A percentile compares a stretch with the other conserved stretches of the same genome.
These are phyloP conservation scores for Monilinia vaccinii-corymbosi DNA, from an alignment of 2,329 filamentous ascomycete genomes.

Conservation along the genomic window DNA sequence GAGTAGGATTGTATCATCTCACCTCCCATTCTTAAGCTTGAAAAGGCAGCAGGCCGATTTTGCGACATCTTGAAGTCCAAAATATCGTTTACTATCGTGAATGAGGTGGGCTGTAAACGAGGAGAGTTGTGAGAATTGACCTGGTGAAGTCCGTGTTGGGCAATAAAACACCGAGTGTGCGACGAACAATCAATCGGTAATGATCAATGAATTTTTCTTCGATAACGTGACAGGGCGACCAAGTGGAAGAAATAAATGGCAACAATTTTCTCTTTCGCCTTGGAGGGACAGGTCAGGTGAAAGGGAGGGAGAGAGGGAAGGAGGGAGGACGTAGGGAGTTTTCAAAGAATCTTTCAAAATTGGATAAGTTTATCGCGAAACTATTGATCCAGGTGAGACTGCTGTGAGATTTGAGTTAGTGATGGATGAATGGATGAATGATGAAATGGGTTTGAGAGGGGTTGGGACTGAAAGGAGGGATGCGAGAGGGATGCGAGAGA, in stretches of 20 bases:
- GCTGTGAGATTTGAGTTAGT: constrained; percentile 12
- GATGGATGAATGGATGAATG: constrained; percentile 9
- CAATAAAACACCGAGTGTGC: constrained; percentile 28
- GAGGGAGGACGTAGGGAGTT: too few species aligned
- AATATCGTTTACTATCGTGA: constrained; percentile 31
- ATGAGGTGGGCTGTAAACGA: constrained; percentile 35
- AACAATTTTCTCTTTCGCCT: too few species aligned
- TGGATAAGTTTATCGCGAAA: background rate
- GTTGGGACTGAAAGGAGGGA: background rate
- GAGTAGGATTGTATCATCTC: constrained; percentile 34
- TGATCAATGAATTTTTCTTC: constrained; percentile 12
- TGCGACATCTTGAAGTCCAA: constrained; percentile 61
- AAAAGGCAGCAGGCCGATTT: constrained; percentile 84
- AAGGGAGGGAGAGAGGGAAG: too few species aligned
- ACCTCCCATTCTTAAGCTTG: constrained; percentile 93
- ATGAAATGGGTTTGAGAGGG: constrained; percentile 4
- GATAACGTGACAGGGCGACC: constrained; percentile 23
- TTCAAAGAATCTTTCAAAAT: background rate
- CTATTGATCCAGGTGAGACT: constrained; percentile 9
- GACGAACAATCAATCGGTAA: constrained; percentile 17
- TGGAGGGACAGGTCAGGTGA: too few species aligned
- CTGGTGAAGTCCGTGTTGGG: constrained; percentile 46
- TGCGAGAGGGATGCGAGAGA: too few species aligned
- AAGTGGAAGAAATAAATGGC: constrained; percentile 14
- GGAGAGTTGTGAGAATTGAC: constrained; percentile 36